phyloP scores from a whole-genome alignment of 805 yeast species.

The baker's yeast (Saccharomyces cerevisiae) region DNA sequence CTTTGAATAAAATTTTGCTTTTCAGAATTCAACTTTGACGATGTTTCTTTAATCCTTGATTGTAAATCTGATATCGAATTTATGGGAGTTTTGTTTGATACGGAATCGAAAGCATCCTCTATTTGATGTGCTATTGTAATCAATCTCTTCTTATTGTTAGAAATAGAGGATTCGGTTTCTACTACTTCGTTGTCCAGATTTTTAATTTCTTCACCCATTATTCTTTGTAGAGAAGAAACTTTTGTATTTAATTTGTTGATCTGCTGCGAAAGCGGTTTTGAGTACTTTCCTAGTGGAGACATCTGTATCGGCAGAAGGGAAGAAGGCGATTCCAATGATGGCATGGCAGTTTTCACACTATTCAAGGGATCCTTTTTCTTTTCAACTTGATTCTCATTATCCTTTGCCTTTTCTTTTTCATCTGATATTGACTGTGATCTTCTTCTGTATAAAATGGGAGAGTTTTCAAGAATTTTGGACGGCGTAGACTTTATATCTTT shows the following conservation, averaged over 20 bases:
- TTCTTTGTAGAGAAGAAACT: background rate
- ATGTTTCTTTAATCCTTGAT: background rate
- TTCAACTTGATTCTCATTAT: background rate
- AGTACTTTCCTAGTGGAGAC: background rate
- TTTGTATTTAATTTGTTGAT: background rate
- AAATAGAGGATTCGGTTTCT: background rate
- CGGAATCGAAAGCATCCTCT: background rate
- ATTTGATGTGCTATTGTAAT: background rate
- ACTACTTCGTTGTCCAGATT: background rate
- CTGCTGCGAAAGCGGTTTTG: background rate
- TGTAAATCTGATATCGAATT: background rate
- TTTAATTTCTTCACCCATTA: constrained; percentile 1
- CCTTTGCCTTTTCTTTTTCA: background rate
- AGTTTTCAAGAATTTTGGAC: constrained; percentile 12
- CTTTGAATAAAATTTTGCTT: constrained; percentile 18
- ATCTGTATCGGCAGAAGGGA: background rate
- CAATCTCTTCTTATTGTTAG: background rate
- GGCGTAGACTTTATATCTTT: constrained; percentile 12
- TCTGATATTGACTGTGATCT: constrained; percentile 26
- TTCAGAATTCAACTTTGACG: background rate
- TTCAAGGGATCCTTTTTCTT: background rate
- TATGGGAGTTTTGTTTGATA: background rate
- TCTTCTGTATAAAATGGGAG: constrained; percentile 30
- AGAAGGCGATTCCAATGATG: background rate
- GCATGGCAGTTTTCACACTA: background rate